Evolutionary conservation across 345 rosid species (phyloP), one percentile per base, ranked within the genome.

Genomic region (Eucalyptus lansdowneana): DNA sequence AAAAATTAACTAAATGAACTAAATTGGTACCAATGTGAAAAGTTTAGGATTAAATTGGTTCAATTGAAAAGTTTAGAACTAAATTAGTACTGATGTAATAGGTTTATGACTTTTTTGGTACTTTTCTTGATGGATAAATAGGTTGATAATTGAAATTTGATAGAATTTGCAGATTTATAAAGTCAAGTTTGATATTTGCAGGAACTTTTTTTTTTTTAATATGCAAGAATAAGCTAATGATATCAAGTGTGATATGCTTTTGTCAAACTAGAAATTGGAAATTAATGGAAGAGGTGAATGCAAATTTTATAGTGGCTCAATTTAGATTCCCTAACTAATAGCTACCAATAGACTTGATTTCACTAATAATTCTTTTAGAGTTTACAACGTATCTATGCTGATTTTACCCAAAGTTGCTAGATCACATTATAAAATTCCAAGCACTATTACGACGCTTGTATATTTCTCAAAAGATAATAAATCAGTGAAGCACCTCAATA

Each of bases 1-100:
- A 53, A 53, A 53, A 53, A 53, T 1, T 53, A 0, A 0, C 58
- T 53, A 53, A 4, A 53, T 53, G 5, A 53, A 53, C 58, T 21
- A 53, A 53, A 53, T 53, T 53, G 5, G 0, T 53, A 53, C 58
- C 58, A 8, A 21, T 53, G 11, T 53, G 58, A 53, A 53, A 53
- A 1, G 10, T 19, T 53, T 53, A 0, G 1, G 2, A 53, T 0
- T 53, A 53, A 53, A 3, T 53, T 53, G 58, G 0, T 21, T 53
- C 11, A 19, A 8, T 53, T 53, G 25, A 53, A 53, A 53, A 21
- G 5, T 53, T 53, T 2, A 8, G 11, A 53, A 21, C 58, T 53
- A 19, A 53, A 53, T 19, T 53, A 0, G 5, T 53, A 53, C 10
- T 0, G 9, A 53, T 8, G 24, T 19, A 19, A 19, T 19, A 53